Conservation (phyloP, 2,329 filamentous ascomycete species). For the Phaeoacremonium minimum region DNA sequence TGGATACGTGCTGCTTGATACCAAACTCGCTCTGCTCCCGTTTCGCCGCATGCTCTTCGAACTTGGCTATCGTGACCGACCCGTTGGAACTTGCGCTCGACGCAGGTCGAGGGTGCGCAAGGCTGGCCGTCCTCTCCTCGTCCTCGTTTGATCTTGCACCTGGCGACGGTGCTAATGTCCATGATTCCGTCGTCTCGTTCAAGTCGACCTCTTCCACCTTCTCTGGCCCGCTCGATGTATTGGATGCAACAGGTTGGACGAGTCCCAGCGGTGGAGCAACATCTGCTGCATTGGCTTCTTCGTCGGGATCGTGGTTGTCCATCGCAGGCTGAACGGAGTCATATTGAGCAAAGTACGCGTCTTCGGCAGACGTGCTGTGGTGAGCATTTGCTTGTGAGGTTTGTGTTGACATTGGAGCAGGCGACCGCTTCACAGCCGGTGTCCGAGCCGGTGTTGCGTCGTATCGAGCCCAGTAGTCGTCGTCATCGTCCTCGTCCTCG, state of each 20-base stretch:
- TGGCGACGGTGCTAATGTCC: conserved; percentile 35
- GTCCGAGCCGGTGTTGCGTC: conserved; percentile 66
- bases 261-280: conserved; percentile 27
- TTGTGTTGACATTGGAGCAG: conserved; percentile 45
- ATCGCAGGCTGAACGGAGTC: conserved; percentile 75
- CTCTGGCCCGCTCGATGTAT: background rate
- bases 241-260: conserved; percentile 12
- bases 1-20: conserved; percentile 74
- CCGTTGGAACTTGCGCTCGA: conserved; percentile 55
- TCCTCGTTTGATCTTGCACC: conserved; percentile 30
- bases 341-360: conserved; percentile 74
- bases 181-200: conserved; percentile 33
- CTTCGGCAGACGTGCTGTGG: conserved; percentile 44
- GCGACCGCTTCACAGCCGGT: conserved; percentile 57
- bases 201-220: conserved; percentile 18
- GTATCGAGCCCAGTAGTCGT: conserved; percentile 78
- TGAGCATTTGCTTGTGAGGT: conserved; percentile 18
- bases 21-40: conserved; percentile 65
- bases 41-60: conserved; percentile 51
- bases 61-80: conserved; percentile 55
- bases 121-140: conserved; percentile 26
- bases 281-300: conserved; percentile 41
- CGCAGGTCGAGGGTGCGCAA: conserved; percentile 53
- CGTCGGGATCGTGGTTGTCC: conserved; percentile 78
- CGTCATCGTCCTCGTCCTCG: conserved; percentile 63